Base-by-base conservation (phyloP, 2,329 filamentous ascomycete species). In the Septoria linicola region DNA sequence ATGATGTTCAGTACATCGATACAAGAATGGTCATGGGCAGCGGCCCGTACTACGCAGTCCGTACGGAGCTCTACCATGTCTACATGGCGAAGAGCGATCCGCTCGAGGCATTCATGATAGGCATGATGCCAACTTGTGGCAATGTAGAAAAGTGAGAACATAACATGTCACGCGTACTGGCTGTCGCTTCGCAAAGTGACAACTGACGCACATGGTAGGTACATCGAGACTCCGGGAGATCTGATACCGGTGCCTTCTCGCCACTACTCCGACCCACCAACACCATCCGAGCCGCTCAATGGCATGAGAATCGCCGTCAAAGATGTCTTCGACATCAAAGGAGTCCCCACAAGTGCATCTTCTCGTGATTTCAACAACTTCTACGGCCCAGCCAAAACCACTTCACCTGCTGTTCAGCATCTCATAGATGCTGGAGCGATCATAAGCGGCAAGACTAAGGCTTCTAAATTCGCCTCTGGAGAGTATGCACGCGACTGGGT, bases 361-460 rank as follows among this genome's bases (percentile, higher is more conserved):
- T 59, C 54, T 53, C 25, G 41, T 27, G 57, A 55, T 3, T 63
- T 46, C 40, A 35, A 55, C 19, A n/a, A 8, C 3, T n/a, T 36
- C 11, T 20, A 19, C 4, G n/a, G 13, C 17, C 60, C 71, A 3
- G 66, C 71, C 0, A 72, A 66, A 2, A 59, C 56, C 1, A 83
- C 78, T 0, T 75, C 77, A 4, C 45, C 51, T 7, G 8, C 36
- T 4, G 50, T 59, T 3, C 76, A 80, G 43, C 69, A 71, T 2
- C 66, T 87, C 1, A 72, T 85, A 2, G 75, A 81, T 44, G 72
- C 78, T 2, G 84, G 84, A 0, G 83, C 80, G 0, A 69, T 72
- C 10, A 59, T 73, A 8, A 66, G 74, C 2, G 72, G 72, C 4
- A 74, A 73, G 52, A 71, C 70, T 64, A 67, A 70, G 34, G 71